These are phyloP conservation scores for Talaromyces wortmannii DNA, from an alignment of 495 filamentous ascomycete genomes.

Conservation along the genomic window DNA sequence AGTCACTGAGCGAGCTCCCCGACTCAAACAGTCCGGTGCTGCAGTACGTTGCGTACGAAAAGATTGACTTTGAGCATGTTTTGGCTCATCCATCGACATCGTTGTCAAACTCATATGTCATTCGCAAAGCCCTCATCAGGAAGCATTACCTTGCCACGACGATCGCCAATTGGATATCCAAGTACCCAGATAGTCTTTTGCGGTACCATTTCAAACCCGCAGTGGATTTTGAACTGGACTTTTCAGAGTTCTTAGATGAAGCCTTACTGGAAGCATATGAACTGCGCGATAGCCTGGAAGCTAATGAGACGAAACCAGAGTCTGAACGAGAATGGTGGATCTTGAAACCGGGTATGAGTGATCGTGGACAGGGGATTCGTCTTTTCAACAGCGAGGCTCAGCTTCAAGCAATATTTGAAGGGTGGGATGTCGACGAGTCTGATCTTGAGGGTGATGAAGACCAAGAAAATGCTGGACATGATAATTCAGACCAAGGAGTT, in stretches of 20 bases:
- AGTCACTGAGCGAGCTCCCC: conserved; percentile 35
- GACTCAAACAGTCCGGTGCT: conserved; percentile 46
- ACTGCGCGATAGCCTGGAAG: conserved; percentile 64
- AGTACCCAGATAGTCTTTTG: conserved; percentile 67
- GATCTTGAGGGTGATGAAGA: conserved; percentile 30
- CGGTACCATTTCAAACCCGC: conserved; percentile 60
- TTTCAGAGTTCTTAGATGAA: conserved; percentile 93
- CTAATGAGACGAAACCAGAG: conserved; percentile 44
- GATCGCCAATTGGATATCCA: conserved; percentile 70
- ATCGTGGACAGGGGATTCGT: conserved; percentile 85
- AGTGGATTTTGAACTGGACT: conserved; percentile 88
- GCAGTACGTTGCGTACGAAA: conserved; percentile 84
- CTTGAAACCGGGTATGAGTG: conserved; percentile 94
- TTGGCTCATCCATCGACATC: conserved; percentile 50
- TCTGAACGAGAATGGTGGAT: conserved; percentile 89
- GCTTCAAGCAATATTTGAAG: conserved; percentile 76
- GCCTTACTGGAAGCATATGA: conserved; percentile 86
- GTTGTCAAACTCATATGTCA: conserved; percentile 77
- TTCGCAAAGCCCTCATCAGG: conserved; percentile 94
- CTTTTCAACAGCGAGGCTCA: conserved; percentile 80
- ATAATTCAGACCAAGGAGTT: conserved; percentile 39
- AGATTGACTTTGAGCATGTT: conserved; percentile 71
- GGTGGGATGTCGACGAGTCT: conserved; percentile 67
- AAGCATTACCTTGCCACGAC: conserved; percentile 89
- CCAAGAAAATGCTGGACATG: conserved; percentile 10